Conservation (phyloP, 306 rosid species). For the Trifolium subterraneum region DNA sequence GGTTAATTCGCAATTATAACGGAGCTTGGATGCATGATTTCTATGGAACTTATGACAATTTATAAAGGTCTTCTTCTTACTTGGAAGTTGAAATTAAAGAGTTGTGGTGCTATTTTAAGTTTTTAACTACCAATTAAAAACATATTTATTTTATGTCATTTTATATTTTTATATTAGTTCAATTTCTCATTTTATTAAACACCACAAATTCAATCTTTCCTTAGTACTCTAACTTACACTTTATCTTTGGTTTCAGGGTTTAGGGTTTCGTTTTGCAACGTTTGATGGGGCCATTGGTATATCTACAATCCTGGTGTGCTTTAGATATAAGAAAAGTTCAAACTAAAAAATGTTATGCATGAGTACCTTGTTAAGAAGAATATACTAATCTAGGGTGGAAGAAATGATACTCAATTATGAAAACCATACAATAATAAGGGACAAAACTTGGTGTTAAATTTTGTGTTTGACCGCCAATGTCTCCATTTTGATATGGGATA, state of each 20-base stretch:
- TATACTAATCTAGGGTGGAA: background rate
- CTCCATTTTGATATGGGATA: slow-evolving; percentile 1
- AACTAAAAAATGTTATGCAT: background rate
- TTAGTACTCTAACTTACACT: background rate
- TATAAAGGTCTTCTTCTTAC: too few species aligned
- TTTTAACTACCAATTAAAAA: too few species aligned
- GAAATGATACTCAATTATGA: background rate
- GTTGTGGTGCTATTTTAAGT: too few species aligned
- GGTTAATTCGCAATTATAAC: too few species aligned
- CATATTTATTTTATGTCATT: too few species aligned
- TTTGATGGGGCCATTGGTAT: slow-evolving; percentile 91
- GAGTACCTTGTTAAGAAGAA: too few species aligned
- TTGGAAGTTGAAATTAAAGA: too few species aligned
- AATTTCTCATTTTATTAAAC: too few species aligned
- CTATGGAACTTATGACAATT: too few species aligned
- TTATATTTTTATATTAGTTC: too few species aligned
- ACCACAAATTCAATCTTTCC: too few species aligned
- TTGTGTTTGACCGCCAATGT: background rate
- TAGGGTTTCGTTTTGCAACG: slow-evolving; percentile 86
- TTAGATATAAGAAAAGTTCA: slow-evolving; percentile 19
- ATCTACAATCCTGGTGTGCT: slow-evolving; percentile 82
- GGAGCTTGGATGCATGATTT: too few species aligned
- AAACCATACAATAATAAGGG: background rate
- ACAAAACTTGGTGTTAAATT: background rate
- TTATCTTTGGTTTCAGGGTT: slow-evolving; percentile 65